Evolutionary conservation across 352 stramenopile genomes (phyloP).

Genomic region (Globisporangium cederbergense): DNA sequence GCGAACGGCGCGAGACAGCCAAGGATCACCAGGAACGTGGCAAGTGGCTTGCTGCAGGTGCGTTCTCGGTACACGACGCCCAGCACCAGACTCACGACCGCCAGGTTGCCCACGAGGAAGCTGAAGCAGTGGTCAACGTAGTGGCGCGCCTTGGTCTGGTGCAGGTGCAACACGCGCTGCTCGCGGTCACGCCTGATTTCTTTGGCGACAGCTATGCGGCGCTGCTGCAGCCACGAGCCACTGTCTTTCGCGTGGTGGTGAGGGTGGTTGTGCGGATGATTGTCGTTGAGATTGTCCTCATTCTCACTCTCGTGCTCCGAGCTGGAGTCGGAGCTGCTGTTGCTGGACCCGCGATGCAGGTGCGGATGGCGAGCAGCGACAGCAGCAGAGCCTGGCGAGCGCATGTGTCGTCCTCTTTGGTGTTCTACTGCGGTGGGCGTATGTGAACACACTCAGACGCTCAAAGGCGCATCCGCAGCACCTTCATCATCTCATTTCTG

Average conservation of each 20-base stretch:
- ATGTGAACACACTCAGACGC: no score
- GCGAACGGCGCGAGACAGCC: conserved; percentile 32
- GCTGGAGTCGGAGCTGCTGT: neutral
- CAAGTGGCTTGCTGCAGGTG: conserved; percentile 29
- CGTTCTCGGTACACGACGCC: conserved; percentile 23
- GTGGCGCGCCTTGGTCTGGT: conserved; percentile 21
- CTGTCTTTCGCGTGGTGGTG: neutral
- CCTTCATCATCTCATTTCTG: no score
- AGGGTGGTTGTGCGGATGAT: neutral
- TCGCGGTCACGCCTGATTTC: conserved; percentile 8
- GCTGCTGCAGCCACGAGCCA: neutral
- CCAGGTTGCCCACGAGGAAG: conserved; percentile 35
- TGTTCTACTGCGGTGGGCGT: no score
- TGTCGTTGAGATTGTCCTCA: neutral
- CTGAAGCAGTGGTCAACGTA: conserved; percentile 36
- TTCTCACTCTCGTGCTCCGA: neutral
- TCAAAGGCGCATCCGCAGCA: no score
- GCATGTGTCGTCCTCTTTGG: neutral
- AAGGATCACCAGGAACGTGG: conserved; percentile 26
- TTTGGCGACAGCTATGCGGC: conserved; percentile 6
- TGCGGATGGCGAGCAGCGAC: neutral
- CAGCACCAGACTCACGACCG: conserved; percentile 28
- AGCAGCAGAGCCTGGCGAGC: neutral
- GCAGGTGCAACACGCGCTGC: conserved; percentile 13
- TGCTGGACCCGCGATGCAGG: neutral